Conservation (phyloP, 805 yeast genomes). For the Cyberlindnera japonica region DNA sequence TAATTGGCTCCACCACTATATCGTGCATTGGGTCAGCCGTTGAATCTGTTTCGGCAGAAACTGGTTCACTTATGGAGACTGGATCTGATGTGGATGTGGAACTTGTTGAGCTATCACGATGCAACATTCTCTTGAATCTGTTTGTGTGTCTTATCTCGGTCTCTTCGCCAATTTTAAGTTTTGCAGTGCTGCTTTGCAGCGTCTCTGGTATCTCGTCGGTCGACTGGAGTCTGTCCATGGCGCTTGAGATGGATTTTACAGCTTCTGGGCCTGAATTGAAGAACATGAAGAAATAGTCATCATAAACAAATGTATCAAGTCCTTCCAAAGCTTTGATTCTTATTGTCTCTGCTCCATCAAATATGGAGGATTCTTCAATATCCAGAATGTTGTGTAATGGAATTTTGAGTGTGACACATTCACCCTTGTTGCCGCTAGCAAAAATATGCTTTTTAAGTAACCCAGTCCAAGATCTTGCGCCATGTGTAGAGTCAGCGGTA, state of each 20-base stretch:
- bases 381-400: conserved; percentile 69
- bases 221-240: conserved; percentile 25
- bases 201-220: not conserved
- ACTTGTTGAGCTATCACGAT: not conserved
- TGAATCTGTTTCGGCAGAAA: not conserved
- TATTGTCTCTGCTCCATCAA: conserved; percentile 54
- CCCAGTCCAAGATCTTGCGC: conserved; percentile 81
- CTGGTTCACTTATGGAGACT: conserved; percentile 5
- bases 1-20: conserved; percentile 16
- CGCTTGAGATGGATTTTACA: conserved; percentile 36
- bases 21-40: not conserved
- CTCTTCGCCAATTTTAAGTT: not conserved
- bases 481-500: conserved; percentile 64
- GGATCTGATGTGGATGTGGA: not conserved
- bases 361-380: conserved; percentile 50
- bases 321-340: conserved; percentile 60
- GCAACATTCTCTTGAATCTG: conserved; percentile 5
- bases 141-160: conserved; percentile 1
- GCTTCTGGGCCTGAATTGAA: conserved; percentile 49
- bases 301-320: conserved; percentile 50
- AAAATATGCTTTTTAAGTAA: conserved; percentile 73
- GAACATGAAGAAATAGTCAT: conserved; percentile 67
- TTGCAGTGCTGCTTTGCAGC: conserved; percentile 11
- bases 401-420: conserved; percentile 71
- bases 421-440: conserved; percentile 63